phyloP scores from a whole-genome alignment of 2,329 filamentous ascomycete species.

The Helminthosporium solani region DNA sequence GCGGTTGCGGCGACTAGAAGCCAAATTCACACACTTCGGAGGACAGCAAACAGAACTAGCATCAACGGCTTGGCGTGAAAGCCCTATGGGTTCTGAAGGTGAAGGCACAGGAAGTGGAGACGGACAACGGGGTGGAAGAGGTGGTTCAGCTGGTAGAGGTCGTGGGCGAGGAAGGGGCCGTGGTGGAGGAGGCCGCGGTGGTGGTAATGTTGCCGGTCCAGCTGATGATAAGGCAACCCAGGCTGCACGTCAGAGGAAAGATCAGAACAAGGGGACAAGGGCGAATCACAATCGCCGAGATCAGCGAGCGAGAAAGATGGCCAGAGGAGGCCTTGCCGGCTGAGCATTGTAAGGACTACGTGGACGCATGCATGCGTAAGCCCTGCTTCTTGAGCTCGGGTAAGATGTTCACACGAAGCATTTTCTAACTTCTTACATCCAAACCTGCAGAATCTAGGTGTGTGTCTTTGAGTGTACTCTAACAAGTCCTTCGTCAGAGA shows the following conservation, averaged over 20 bases:
- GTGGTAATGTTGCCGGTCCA: slow-evolving; percentile 62
- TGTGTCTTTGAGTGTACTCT: too few relatives aligned
- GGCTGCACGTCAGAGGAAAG: slow-evolving; percentile 70
- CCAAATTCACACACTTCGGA: slow-evolving; percentile 64
- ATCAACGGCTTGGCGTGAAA: slow-evolving; percentile 61
- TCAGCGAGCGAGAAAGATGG: slow-evolving; percentile 62
- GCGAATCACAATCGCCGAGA: slow-evolving; percentile 88
- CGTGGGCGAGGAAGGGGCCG: slow-evolving; percentile 40
- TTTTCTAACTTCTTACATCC: too few relatives aligned
- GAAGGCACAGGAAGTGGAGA: slow-evolving; percentile 41
- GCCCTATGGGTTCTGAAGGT: slow-evolving; percentile 57
- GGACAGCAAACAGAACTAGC: slow-evolving; percentile 66
- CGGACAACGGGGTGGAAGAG: slow-evolving; percentile 51
- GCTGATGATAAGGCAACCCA: slow-evolving; percentile 71
- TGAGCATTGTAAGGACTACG: too few relatives aligned
- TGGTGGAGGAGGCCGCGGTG: slow-evolving; percentile 29
- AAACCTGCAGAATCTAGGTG: too few relatives aligned
- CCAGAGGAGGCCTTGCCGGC: slow-evolving; percentile 54
- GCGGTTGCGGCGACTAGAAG: slow-evolving; percentile 68
- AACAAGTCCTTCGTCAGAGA: too few relatives aligned
- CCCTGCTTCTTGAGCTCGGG: too few relatives aligned
- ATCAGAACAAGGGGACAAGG: slow-evolving; percentile 75
- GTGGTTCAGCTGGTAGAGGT: slow-evolving; percentile 43
- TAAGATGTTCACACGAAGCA: too few relatives aligned
- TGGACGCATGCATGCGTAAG: too few relatives aligned